Percentiles rank a stretch among this genome's conserved stretches.
Conservation (phyloP, 2,329 filamentous ascomycete genomes). For the Aureobasidium sp. region DNA sequence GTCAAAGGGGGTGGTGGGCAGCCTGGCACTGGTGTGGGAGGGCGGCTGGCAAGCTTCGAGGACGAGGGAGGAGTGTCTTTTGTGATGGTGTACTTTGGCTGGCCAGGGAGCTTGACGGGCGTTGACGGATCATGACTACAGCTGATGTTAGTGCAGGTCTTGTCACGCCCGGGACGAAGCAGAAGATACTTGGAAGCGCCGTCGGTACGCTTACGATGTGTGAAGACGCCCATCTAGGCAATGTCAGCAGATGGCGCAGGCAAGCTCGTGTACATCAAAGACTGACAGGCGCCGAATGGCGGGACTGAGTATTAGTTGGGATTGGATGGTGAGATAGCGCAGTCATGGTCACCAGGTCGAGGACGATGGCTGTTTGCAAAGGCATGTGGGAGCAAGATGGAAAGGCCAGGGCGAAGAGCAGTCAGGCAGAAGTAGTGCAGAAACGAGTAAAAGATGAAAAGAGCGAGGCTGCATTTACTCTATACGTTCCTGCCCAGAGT, state of each 20-base stretch:
- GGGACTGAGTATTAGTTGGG: not conserved
- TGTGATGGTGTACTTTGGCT: not conserved
- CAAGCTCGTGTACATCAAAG: not conserved
- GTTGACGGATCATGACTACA: not conserved
- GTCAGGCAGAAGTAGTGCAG: not conserved
- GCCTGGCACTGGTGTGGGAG: conserved; percentile 5
- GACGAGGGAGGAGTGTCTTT: conserved; percentile 10
- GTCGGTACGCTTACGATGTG: not conserved
- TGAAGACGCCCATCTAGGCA: not conserved
- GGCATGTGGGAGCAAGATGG: not conserved
- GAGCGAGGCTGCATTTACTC: not conserved
- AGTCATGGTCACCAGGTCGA: not conserved
- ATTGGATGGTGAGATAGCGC: not conserved
- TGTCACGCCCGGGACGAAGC: not conserved
- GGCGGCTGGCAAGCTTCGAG: conserved; percentile 2
- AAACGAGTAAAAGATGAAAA: not conserved
- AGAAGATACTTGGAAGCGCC: not conserved
- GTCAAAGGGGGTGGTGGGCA: not conserved
- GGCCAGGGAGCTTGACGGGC: not conserved
- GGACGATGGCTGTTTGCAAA: conserved; percentile 1
- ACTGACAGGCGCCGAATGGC: conserved; percentile 5
- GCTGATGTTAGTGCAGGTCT: not conserved
- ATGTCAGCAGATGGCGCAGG: not conserved
- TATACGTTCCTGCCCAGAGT: not conserved
- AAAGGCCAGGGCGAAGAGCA: not conserved